These are phyloP conservation scores for Papiliotrema terrestris DNA, from an alignment of 1,284 basidiomycete species.

Conservation along the genomic window DNA sequence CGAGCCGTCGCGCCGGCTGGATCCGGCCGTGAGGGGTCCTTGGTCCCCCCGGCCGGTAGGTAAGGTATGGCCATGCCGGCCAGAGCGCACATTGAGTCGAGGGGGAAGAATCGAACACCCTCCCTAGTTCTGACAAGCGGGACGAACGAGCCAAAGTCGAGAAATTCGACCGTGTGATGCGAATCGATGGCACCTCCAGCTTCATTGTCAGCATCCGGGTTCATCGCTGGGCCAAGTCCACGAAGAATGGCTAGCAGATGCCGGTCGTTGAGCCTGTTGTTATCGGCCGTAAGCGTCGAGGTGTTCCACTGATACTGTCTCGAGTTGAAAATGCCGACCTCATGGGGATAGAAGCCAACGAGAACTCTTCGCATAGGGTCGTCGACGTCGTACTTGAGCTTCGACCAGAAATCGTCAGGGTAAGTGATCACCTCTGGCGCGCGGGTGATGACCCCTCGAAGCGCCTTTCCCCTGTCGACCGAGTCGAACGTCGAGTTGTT, in stretches of 20 bases:
- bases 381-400: not conserved
- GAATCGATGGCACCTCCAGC: not conserved
- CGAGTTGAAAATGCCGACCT: not conserved
- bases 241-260: not conserved
- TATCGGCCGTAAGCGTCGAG: not conserved
- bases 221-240: not conserved
- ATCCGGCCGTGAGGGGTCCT: not conserved
- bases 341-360: not conserved
- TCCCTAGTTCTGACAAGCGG: not conserved
- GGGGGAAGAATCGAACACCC: not conserved
- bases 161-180: not conserved
- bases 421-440: not conserved
- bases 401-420: not conserved
- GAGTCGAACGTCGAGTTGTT: not conserved
- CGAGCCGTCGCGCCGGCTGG: not conserved
- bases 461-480: not conserved
- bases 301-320: constrained; percentile 4
- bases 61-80: not conserved
- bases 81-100: not conserved
- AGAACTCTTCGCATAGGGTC: not conserved
- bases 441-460: not conserved
- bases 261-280: not conserved
- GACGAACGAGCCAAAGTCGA: constrained; percentile 1
- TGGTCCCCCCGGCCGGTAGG: not conserved
- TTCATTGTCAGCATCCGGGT: not conserved